Evolutionary conservation across 805 yeast species (phyloP).

Genomic region (Teunomyces cretensis): DNA sequence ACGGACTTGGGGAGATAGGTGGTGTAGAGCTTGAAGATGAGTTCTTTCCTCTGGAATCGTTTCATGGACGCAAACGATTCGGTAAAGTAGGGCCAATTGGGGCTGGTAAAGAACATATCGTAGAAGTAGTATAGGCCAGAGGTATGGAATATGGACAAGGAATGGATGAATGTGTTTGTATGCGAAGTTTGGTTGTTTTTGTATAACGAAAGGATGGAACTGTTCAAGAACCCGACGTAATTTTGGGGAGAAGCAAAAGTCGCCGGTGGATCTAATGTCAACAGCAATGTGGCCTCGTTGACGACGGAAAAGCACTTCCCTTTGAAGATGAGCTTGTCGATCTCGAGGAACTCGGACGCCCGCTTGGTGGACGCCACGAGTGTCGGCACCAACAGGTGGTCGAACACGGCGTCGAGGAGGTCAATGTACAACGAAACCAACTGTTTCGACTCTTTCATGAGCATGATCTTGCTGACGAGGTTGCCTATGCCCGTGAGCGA

Average conservation of each 20-base stretch:
- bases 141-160: slow-evolving; percentile 23
- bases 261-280: slow-evolving; percentile 9
- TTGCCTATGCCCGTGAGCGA: slow-evolving; percentile 34
- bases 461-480: slow-evolving; percentile 18
- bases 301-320: slow-evolving; percentile 28
- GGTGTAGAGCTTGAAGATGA: slow-evolving; percentile 17
- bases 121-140: slow-evolving; percentile 16
- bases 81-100: slow-evolving; percentile 18
- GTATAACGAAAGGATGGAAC: slow-evolving; percentile 16
- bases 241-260: slow-evolving; percentile 15
- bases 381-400: slow-evolving; percentile 12
- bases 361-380: slow-evolving; percentile 6
- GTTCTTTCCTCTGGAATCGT: slow-evolving; percentile 24
- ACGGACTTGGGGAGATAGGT: slow-evolving; percentile 9
- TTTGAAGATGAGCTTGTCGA: slow-evolving; percentile 38
- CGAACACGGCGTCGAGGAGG: slow-evolving; percentile 16
- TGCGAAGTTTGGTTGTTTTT: not conserved
- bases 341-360: slow-evolving; percentile 23
- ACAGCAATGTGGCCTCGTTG: slow-evolving; percentile 18
- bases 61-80: slow-evolving; percentile 19
- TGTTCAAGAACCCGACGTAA: slow-evolving; percentile 20
- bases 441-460: not conserved
- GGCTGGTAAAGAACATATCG: slow-evolving; percentile 20
- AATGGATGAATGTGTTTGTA: slow-evolving; percentile 17
- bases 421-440: slow-evolving; percentile 7